phyloP scores from a whole-genome alignment of 768 basidiomycete genomes.

The Paxillus rubicundulus region DNA sequence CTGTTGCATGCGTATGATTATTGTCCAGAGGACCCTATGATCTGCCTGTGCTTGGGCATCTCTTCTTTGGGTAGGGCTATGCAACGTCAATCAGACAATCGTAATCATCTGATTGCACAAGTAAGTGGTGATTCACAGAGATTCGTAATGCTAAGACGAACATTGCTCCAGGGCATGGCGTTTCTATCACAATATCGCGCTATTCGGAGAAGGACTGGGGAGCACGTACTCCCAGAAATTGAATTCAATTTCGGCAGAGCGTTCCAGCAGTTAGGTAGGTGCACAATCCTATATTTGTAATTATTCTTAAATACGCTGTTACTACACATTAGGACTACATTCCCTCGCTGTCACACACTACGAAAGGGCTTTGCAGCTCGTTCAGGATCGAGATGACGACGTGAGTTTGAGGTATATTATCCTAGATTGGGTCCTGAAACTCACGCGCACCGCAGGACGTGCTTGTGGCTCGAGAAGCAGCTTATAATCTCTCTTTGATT shows the following conservation, averaged over 20 bases:
- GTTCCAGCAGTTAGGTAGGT: slow-evolving; percentile 88
- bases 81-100: slow-evolving; percentile 92
- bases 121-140: slow-evolving; percentile 26
- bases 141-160: neutral
- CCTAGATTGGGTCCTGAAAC: neutral
- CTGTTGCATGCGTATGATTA: slow-evolving; percentile 86
- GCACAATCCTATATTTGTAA: neutral
- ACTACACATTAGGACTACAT: slow-evolving; percentile 56
- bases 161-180: slow-evolving; percentile 63
- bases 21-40: slow-evolving; percentile 77
- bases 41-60: slow-evolving; percentile 80
- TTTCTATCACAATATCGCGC: slow-evolving; percentile 80
- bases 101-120: slow-evolving; percentile 85
- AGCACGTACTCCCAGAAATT: slow-evolving; percentile 60
- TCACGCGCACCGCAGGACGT: slow-evolving; percentile 37
- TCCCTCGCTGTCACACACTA: slow-evolving; percentile 86
- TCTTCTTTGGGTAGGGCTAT: slow-evolving; percentile 87
- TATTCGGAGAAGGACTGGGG: slow-evolving; percentile 45
- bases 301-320: neutral
- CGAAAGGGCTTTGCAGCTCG: slow-evolving; percentile 65
- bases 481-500: slow-evolving; percentile 84
- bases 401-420: slow-evolving; percentile 27
- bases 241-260: slow-evolving; percentile 92
- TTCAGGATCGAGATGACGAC: slow-evolving; percentile 38
- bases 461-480: slow-evolving; percentile 70